Evolutionary conservation across 2,329 filamentous ascomycete species (phyloP).

Genomic region (Leptographium lundbergii): DNA sequence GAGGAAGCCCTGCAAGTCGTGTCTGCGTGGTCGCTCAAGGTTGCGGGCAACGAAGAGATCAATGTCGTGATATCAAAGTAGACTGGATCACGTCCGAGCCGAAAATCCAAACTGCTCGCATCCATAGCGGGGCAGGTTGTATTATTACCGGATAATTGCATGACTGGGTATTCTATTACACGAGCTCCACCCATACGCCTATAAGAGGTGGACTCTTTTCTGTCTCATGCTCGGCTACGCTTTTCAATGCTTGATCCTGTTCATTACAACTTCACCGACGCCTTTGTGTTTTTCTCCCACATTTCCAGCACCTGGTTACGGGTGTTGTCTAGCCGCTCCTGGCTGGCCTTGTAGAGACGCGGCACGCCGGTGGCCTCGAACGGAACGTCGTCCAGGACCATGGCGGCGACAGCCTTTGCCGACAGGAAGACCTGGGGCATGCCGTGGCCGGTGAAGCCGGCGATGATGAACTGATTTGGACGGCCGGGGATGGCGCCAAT

Average conservation of each 20-base stretch:
- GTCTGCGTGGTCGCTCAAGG: not conserved
- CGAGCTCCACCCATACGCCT: not conserved
- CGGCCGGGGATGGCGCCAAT: constrained; percentile 29
- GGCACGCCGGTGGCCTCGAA: constrained; percentile 26
- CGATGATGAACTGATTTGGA: constrained; percentile 27
- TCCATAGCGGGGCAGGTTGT: not conserved
- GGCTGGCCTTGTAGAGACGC: constrained; percentile 21
- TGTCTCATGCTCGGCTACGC: not conserved
- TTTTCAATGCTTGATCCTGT: too few species aligned
- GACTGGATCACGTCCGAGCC: too few species aligned
- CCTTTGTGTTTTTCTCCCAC: not conserved
- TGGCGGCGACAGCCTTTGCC: constrained; percentile 26
- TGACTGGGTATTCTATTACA: not conserved
- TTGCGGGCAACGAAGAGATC: not conserved
- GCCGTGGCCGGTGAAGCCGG: constrained; percentile 38
- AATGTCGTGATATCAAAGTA: not conserved
- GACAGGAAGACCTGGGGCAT: constrained; percentile 33
- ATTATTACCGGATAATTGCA: not conserved
- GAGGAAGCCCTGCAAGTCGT: not conserved
- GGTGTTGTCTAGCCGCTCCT: constrained; percentile 1
- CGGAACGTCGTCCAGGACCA: constrained; percentile 17
- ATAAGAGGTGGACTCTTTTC: not conserved
- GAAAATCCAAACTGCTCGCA: not conserved
- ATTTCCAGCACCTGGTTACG: not conserved
- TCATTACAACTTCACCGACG: not conserved